Evolutionary conservation across 352 stramenopile genomes (phyloP).

Genomic region (Globisporangium barbulae): DNA sequence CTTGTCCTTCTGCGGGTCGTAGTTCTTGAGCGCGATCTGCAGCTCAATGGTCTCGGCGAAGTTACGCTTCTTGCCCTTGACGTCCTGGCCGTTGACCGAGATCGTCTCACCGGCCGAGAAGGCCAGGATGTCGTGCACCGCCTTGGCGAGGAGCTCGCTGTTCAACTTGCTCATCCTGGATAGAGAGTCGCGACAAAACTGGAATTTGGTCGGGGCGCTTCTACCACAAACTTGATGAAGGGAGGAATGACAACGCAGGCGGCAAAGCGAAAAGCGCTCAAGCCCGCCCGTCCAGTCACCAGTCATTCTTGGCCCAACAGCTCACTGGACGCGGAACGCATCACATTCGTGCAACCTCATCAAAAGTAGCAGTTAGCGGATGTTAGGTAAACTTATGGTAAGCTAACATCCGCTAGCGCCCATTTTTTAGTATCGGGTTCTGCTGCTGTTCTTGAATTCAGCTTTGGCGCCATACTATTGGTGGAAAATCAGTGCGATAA

Average conservation of each 20-base stretch:
- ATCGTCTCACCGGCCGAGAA: conserved; percentile 95
- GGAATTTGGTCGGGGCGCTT: conserved; percentile 47
- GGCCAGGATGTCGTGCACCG: conserved; percentile 95
- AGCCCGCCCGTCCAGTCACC: not conserved
- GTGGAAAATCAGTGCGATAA: too few species aligned
- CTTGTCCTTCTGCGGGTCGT: conserved; percentile 99
- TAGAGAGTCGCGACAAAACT: conserved; percentile 11
- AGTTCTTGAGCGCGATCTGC: conserved; percentile 99
- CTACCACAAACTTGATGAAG: conserved; percentile 71
- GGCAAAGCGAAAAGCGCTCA: not conserved
- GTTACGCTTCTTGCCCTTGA: conserved; percentile 99
- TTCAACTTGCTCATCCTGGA: conserved; percentile 95
- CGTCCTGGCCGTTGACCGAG: conserved; percentile 85
- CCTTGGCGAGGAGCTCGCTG: conserved; percentile 94
- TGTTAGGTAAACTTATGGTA: not conserved
- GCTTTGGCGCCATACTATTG: too few species aligned
- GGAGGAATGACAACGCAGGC: conserved; percentile 48
- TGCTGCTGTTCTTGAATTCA: too few species aligned
- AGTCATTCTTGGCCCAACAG: not conserved
- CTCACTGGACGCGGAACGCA: not conserved
- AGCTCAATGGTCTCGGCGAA: conserved; percentile 99
- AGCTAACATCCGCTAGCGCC: not conserved
- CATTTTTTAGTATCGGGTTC: not conserved
- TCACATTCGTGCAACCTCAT: not conserved
- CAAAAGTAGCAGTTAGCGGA: not conserved